Base-by-base conservation (phyloP, 805 yeast genomes). In the Saturnispora diversa region DNA sequence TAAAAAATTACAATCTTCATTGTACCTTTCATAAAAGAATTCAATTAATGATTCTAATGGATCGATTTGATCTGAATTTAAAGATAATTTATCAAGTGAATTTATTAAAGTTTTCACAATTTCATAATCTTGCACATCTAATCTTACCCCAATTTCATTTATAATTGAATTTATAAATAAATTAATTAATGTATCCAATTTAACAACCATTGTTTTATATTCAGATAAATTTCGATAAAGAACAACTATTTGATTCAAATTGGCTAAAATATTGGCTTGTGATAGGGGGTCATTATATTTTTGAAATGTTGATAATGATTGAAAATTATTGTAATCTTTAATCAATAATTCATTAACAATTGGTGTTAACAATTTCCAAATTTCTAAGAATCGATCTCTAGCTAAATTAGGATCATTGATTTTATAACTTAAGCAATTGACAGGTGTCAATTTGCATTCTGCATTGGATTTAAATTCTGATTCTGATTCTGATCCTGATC, bases 121-220 rank as follows among this genome's bases (percentile, higher is more conserved):
- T 3, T 51, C 56, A 47, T 59, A 72, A 29, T 77, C 74, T 32
- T 65, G 60, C 2, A 65, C 52, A 32, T 70, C 74, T 44, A 70
- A 69, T 45, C 71, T 78, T 23, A 68, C 58, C 38, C 82, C 88
- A 44, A 84, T 67, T 53, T 85, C 94, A 34, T 75, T 59, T 12
- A 84, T 55, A 6, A 82, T 68, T 0, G 92, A 84, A 53, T 72
- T 80, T 30, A 81, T 80, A 53, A 85, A 84, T 15, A 84, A 64
- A 51, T 81, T 90, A 28, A 76, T 56, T 10, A 79, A 64, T 3
- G 81, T 67, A 27, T 68, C 69, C 35, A 81, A 58, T 44, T 74
- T 48, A 4, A 63, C 51, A 1, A 50, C 31, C 54, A 60, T 51
- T 30, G 47, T 59, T 12, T 52, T 41, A 36, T 51, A 62, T n/a